These are phyloP conservation scores for Talaromyces ruber DNA, from an alignment of 495 filamentous ascomycete genomes.

Conservation along the genomic window DNA sequence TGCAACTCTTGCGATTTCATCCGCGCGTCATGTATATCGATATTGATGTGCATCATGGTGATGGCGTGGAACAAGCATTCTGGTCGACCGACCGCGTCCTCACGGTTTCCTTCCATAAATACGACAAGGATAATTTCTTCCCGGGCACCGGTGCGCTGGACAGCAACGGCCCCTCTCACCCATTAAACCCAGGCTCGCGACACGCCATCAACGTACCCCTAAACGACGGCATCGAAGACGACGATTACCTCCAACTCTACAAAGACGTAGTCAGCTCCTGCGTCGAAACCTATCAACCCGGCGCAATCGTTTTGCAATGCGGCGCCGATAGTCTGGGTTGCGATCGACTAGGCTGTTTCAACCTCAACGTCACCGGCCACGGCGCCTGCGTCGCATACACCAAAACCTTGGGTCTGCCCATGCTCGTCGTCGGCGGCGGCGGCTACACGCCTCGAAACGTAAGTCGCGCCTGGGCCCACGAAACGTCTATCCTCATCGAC, in stretches of 20 bases:
- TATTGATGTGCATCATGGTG: slow-evolving; percentile 96
- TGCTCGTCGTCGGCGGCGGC: slow-evolving; percentile 88
- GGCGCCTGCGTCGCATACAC: slow-evolving; percentile 83
- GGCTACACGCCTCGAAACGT: slow-evolving; percentile 98
- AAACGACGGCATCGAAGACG: slow-evolving; percentile 81
- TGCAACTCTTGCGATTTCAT: slow-evolving; percentile 79
- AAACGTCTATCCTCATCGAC: slow-evolving; percentile 83
- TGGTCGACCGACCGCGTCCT: slow-evolving; percentile 94
- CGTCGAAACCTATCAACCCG: slow-evolving; percentile 67
- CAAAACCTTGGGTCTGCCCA: slow-evolving; percentile 66
- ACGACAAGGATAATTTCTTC: slow-evolving; percentile 73
- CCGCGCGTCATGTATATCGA: slow-evolving; percentile 95
- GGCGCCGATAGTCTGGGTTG: slow-evolving; percentile 92
- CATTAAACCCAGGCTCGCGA: slow-evolving; percentile 54
- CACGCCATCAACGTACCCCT: slow-evolving; percentile 61
- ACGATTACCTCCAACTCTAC: slow-evolving; percentile 80
- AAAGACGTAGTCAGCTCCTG: slow-evolving; percentile 68
- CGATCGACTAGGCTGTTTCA: slow-evolving; percentile 90
- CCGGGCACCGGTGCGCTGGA: slow-evolving; percentile 55
- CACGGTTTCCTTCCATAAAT: slow-evolving; percentile 96
- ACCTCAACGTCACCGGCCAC: slow-evolving; percentile 89
- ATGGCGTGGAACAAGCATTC: slow-evolving; percentile 96
- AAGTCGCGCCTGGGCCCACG: slow-evolving; percentile 90
- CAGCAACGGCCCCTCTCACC: slow-evolving; percentile 50
- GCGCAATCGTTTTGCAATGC: slow-evolving; percentile 90